Evolutionary conservation across 106 monocot genomes (phyloP).

Genomic region (Alisma plantagoaquatica): DNA sequence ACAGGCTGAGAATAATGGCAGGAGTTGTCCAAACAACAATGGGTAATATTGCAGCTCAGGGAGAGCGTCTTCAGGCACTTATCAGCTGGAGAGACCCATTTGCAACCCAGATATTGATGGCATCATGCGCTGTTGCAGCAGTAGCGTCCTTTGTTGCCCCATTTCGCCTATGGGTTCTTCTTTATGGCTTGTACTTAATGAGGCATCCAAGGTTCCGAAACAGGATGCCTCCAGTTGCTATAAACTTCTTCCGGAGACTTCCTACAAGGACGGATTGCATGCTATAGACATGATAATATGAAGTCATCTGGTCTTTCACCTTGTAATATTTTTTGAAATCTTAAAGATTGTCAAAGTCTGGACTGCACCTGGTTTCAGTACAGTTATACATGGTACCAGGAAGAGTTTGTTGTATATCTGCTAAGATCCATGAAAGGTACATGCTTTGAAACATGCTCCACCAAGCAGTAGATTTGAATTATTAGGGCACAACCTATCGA

Average conservation of each 20-base stretch:
- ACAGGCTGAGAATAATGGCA: conserved; percentile 48
- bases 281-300: conserved; percentile 20
- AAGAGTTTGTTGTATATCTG: too few relatives aligned
- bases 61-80: conserved; percentile 52
- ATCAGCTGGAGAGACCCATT: conserved; percentile 74
- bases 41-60: conserved; percentile 65
- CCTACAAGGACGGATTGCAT: conserved; percentile 58
- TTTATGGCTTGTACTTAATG: conserved; percentile 50
- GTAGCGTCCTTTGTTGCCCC: conserved; percentile 38
- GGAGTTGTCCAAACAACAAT: conserved; percentile 48
- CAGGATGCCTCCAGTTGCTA: conserved; percentile 23
- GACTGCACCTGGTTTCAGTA: too few relatives aligned
- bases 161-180: conserved; percentile 27
- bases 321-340: too few relatives aligned
- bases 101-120: conserved; percentile 47
- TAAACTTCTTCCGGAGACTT: conserved; percentile 65
- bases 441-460: too few relatives aligned
- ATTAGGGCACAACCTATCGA: too few relatives aligned
- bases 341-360: too few relatives aligned
- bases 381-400: too few relatives aligned
- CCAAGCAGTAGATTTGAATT: too few relatives aligned
- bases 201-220: conserved; percentile 64
- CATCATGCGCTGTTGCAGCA: conserved; percentile 35
- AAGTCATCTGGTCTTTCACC: too few relatives aligned
- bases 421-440: too few relatives aligned